A percentile compares a stretch with the other conserved stretches of the same genome.
Conservation (phyloP, 2,329 filamentous ascomycete genomes). For the Talaromyces sp. region DNA sequence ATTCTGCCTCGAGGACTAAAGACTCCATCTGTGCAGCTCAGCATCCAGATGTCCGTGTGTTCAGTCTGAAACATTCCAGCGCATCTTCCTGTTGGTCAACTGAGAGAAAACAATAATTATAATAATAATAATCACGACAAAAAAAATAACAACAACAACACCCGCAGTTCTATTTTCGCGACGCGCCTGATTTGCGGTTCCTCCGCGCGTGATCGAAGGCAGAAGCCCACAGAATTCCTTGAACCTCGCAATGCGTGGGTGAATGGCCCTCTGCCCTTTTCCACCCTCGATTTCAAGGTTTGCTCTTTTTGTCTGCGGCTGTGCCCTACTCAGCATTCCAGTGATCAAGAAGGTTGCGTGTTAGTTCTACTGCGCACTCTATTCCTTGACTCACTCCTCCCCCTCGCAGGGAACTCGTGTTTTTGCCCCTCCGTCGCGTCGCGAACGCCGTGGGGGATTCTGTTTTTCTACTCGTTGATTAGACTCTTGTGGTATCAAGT, state of each 20-base stretch:
- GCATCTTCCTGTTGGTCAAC: conserved; percentile 5
- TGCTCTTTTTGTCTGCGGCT: conserved; percentile 10
- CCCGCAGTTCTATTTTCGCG: background rate
- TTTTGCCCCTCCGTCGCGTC: conserved; percentile 14
- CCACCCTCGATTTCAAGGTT: conserved; percentile 1
- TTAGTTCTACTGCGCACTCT: background rate
- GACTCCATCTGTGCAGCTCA: conserved; percentile 15
- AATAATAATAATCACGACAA: background rate
- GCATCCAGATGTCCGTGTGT: conserved; percentile 26
- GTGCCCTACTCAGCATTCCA: conserved; percentile 33
- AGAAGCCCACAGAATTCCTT: conserved; percentile 18
- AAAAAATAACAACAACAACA: no score
- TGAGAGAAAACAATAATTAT: background rate
- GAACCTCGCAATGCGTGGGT: conserved; percentile 29
- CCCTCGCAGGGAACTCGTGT: background rate
- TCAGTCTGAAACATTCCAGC: conserved; percentile 36
- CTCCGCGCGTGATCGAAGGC: conserved; percentile 20
- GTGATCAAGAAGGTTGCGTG: conserved; percentile 12
- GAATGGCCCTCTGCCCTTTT: conserved; percentile 24
- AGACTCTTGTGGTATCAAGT: background rate
- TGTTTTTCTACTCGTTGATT: background rate
- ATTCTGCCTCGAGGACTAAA: conserved; percentile 4
- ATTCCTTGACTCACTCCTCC: conserved; percentile 13
- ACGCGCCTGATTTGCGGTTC: conserved; percentile 1
- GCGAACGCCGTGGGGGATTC: conserved; percentile 8